Percentiles rank a stretch among this genome's conserved stretches.
Evolutionary conservation across 257 asterid genomes (phyloP).

Genomic region (Verbascum thapsus): DNA sequence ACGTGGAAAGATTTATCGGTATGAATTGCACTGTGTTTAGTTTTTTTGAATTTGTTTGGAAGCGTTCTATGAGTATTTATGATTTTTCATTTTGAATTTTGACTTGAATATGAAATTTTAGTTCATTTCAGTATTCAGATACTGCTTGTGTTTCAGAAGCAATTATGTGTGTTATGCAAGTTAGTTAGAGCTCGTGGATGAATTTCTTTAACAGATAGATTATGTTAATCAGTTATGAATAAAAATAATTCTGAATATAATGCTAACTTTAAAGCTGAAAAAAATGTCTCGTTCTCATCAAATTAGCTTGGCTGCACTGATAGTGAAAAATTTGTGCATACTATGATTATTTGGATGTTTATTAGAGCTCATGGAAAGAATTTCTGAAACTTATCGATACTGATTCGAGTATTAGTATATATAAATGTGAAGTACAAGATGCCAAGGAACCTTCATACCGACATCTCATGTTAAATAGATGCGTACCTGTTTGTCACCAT

Average conservation of each 20-base stretch:
- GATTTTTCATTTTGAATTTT: background rate
- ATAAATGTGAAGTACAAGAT: background rate
- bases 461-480: slow-evolving; percentile 17
- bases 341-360: background rate
- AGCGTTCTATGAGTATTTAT: background rate
- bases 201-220: background rate
- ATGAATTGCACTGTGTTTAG: slow-evolving; percentile 24
- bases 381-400: background rate
- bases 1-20: slow-evolving; percentile 98
- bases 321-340: slow-evolving; percentile 4
- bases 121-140: slow-evolving; percentile 2
- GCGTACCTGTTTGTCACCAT: slow-evolving; percentile 5
- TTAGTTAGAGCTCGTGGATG: slow-evolving; percentile 8
- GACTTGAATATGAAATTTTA: slow-evolving; percentile 3
- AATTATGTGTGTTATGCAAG: slow-evolving; percentile 2
- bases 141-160: slow-evolving; percentile 1
- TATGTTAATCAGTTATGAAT: background rate
- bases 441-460: background rate
- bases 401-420: background rate
- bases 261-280: background rate
- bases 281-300: background rate
- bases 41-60: background rate
- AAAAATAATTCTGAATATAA: background rate
- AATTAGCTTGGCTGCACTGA: background rate
- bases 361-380: background rate